Evolutionary conservation across 768 basidiomycete species (phyloP).

Genomic region (Jaapia argillacea): DNA sequence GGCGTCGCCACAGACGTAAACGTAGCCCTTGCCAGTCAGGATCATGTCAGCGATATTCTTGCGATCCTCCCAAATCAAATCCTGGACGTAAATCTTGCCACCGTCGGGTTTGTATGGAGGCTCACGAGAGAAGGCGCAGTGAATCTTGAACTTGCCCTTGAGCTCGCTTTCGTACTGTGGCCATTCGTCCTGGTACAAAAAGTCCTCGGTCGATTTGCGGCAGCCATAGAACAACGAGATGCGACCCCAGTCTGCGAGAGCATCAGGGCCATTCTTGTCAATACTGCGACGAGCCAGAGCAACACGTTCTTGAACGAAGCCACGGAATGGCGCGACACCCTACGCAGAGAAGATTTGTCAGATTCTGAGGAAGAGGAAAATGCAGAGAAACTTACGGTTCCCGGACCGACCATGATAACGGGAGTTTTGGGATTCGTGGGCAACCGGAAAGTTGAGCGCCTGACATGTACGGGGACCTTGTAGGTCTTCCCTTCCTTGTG

Average conservation of each 20-base stretch:
- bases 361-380: not conserved
- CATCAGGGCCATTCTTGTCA: slow-evolving; percentile 92
- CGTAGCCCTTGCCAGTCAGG: slow-evolving; percentile 90
- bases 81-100: slow-evolving; percentile 98
- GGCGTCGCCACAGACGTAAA: slow-evolving; percentile 96
- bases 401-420: slow-evolving; percentile 98
- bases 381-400: slow-evolving; percentile 59
- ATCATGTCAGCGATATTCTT: slow-evolving; percentile 81
- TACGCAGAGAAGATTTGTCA: slow-evolving; percentile 19
- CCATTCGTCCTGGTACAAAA: slow-evolving; percentile 95
- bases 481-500: slow-evolving; percentile 64
- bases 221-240: slow-evolving; percentile 97
- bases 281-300: slow-evolving; percentile 90
- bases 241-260: slow-evolving; percentile 89
- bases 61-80: slow-evolving; percentile 83
- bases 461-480: slow-evolving; percentile 89
- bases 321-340: slow-evolving; percentile 99
- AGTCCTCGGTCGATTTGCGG: slow-evolving; percentile 82
- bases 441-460: slow-evolving; percentile 92
- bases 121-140: slow-evolving; percentile 86
- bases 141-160: slow-evolving; percentile 84
- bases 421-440: slow-evolving; percentile 98
- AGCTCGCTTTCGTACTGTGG: slow-evolving; percentile 77
- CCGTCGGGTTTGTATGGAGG: slow-evolving; percentile 80
- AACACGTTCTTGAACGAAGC: slow-evolving; percentile 96